Evolutionary conservation across 1,284 basidiomycete genomes (phyloP).

Genomic region (Stygiomarasmius scandens): DNA sequence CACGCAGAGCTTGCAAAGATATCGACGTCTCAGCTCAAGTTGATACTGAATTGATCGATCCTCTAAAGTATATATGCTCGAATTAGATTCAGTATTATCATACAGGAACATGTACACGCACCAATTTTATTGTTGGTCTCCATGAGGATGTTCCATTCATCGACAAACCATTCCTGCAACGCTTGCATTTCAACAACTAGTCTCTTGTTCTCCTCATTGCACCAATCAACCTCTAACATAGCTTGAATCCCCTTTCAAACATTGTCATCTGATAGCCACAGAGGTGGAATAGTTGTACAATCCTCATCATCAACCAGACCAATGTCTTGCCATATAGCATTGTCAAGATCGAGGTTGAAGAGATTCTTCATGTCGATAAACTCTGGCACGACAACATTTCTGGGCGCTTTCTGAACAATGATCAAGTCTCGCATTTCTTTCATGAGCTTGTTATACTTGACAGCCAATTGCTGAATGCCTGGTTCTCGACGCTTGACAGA

Average conservation of each 20-base stretch:
- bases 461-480: conserved; percentile 13
- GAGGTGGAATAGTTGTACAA: background rate
- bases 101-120: no score
- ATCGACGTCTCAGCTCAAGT: no score
- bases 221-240: conserved; percentile 7
- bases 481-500: conserved; percentile 14
- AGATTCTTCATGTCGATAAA: conserved; percentile 14
- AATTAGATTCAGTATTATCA: no score
- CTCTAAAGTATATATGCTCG: no score
- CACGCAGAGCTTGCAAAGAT: no score
- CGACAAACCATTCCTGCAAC: conserved; percentile 6
- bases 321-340: conserved; percentile 24
- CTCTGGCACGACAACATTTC: conserved; percentile 13
- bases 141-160: conserved; percentile 2
- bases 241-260: conserved; percentile 7
- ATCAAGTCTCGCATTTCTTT: conserved; percentile 12
- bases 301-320: conserved; percentile 16
- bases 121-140: background rate
- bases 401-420: conserved; percentile 10
- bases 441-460: conserved; percentile 19
- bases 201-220: conserved; percentile 9
- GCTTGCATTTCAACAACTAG: background rate
- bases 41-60: no score
- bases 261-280: conserved; percentile 8
- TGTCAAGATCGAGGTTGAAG: conserved; percentile 23